Conservation (phyloP, 75 land plant species). For the Pinus tabuliformis region DNA sequence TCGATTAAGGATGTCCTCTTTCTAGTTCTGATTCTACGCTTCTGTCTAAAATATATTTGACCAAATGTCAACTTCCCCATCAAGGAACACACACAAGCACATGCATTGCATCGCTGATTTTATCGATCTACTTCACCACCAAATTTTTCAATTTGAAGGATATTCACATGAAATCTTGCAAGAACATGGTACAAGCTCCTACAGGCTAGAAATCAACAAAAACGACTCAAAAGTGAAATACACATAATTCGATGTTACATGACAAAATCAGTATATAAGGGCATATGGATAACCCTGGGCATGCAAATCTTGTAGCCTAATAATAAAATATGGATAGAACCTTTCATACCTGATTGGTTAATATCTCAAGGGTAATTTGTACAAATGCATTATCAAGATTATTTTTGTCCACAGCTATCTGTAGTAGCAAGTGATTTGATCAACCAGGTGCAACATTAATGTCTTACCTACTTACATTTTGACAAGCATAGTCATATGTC, state of each 20-base stretch:
- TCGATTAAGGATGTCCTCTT: background rate
- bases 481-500: background rate
- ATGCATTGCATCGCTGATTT: background rate
- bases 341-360: conserved; percentile 61
- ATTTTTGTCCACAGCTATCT: conserved; percentile 81
- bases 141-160: background rate
- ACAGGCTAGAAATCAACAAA: too few species aligned
- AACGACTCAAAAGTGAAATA: background rate
- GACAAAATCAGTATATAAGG: background rate
- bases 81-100: background rate
- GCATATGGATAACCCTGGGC: background rate
- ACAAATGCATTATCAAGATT: conserved; percentile 74
- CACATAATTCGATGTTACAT: background rate
- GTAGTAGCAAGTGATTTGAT: conserved; percentile 7
- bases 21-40: background rate
- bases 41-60: background rate
- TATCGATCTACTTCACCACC: background rate
- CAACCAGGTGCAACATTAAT: background rate
- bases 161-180: background rate
- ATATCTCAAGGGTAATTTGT: conserved; percentile 82
- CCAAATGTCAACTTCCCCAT: background rate
- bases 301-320: background rate
- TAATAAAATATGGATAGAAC: background rate
- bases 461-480: background rate
- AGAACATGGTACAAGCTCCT: background rate